Evolutionary conservation across 306 rosid genomes (phyloP).

Genomic region (Malus asiatica): DNA sequence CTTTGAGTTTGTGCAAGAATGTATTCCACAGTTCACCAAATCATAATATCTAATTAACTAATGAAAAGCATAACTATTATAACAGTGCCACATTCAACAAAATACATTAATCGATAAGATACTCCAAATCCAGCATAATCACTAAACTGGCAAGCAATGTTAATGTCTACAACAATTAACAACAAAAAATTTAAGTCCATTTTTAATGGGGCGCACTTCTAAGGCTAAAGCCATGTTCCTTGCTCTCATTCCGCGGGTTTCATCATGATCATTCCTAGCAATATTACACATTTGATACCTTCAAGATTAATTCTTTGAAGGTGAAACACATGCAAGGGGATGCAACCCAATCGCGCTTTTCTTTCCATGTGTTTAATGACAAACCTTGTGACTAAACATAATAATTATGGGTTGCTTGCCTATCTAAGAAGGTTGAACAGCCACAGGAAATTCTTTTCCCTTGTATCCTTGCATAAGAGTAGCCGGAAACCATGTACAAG

Average conservation of each 20-base stretch:
- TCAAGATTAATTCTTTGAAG: background rate
- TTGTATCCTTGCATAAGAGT: background rate
- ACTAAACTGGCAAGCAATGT: background rate
- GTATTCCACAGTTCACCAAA: background rate
- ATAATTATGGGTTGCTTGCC: background rate
- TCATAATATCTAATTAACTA: constrained; percentile 13
- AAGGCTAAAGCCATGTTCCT: background rate
- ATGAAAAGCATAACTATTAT: constrained; percentile 9
- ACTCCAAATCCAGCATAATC: constrained; percentile 1
- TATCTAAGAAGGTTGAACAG: background rate
- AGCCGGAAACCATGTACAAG: background rate
- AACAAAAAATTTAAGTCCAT: background rate
- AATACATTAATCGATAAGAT: background rate
- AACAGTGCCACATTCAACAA: constrained; percentile 12
- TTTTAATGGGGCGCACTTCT: background rate
- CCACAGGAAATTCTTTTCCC: background rate
- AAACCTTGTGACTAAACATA: background rate
- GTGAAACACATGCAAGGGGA: background rate
- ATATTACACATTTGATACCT: background rate
- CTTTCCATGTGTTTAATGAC: background rate
- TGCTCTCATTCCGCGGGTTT: background rate
- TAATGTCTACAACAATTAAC: background rate
- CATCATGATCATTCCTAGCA: background rate
- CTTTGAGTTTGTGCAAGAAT: constrained; percentile 1
- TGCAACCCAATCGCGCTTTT: background rate